phyloP scores from a whole-genome alignment of 768 basidiomycete species.

The Tylopilus plumbeoviolaceoides region DNA sequence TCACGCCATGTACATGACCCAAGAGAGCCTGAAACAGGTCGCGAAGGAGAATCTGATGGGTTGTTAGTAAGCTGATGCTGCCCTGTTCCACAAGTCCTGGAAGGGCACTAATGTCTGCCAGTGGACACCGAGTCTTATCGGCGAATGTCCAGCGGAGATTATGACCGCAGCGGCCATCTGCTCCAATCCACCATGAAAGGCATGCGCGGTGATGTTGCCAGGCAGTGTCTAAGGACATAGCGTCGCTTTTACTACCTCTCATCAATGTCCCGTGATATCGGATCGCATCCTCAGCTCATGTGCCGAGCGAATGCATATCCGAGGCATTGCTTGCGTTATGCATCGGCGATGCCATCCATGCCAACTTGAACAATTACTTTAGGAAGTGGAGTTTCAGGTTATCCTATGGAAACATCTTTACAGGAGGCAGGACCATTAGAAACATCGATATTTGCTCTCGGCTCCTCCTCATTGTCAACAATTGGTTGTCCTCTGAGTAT shows the following conservation, averaged over 20 bases:
- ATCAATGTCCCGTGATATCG: too few species aligned
- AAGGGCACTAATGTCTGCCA: neutral
- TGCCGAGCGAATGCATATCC: too few species aligned
- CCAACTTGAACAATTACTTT: too few species aligned
- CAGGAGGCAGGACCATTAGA: too few species aligned
- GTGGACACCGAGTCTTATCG: neutral
- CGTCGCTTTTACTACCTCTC: neutral
- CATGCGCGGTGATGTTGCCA: neutral
- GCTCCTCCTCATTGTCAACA: too few species aligned
- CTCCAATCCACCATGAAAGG: neutral
- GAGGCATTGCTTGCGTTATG: too few species aligned
- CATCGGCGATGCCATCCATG: too few species aligned
- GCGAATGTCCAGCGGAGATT: neutral
- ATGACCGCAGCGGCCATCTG: neutral
- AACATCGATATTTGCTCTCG: too few species aligned
- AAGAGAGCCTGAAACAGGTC: neutral
- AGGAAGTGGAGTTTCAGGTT: too few species aligned
- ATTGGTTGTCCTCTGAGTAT: too few species aligned
- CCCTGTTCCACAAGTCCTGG: neutral
- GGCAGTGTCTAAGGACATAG: neutral
- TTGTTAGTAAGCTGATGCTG: neutral
- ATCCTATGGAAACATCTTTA: too few species aligned
- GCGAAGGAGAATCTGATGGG: neutral
- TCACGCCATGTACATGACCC: neutral
- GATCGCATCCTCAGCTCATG: too few species aligned